Evolutionary conservation across 1,139 yeast species (phyloP).

Genomic region (Candida freyschussii): DNA sequence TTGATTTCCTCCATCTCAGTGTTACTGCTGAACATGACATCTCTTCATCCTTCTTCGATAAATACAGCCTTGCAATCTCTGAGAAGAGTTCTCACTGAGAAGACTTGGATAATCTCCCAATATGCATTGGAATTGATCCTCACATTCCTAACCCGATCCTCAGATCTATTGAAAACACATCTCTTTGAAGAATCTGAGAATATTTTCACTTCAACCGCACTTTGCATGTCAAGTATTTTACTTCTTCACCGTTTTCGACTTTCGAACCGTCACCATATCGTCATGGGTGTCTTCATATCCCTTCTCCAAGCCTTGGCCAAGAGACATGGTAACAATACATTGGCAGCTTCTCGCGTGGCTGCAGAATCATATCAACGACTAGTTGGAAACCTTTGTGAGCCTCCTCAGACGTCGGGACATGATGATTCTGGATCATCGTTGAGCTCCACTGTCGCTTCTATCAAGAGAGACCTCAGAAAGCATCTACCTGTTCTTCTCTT

Average conservation of each 20-base stretch:
- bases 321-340: constrained; percentile 16
- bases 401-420: constrained; percentile 34
- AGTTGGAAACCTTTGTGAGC: constrained; percentile 69
- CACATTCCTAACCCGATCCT: constrained; percentile 32
- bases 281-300: constrained; percentile 44
- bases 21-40: constrained; percentile 19
- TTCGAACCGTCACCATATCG: constrained; percentile 66
- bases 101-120: constrained; percentile 62
- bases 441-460: constrained; percentile 50
- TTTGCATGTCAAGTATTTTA: constrained; percentile 49
- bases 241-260: constrained; percentile 67
- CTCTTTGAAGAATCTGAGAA: constrained; percentile 28
- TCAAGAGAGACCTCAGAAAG: constrained; percentile 57
- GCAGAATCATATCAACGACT: constrained; percentile 55
- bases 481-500: constrained; percentile 59
- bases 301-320: constrained; percentile 44
- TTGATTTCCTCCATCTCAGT: constrained; percentile 27
- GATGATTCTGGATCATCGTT: constrained; percentile 31
- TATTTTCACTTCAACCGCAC: constrained; percentile 37
- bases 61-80: constrained; percentile 25
- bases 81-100: constrained; percentile 41
- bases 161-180: constrained; percentile 15
- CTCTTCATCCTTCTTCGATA: constrained; percentile 6
- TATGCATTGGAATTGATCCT: constrained; percentile 55
- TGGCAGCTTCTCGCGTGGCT: constrained; percentile 27